Conservation (phyloP, 2,329 filamentous ascomycete genomes). For the Colletotrichum higginsianum region DNA sequence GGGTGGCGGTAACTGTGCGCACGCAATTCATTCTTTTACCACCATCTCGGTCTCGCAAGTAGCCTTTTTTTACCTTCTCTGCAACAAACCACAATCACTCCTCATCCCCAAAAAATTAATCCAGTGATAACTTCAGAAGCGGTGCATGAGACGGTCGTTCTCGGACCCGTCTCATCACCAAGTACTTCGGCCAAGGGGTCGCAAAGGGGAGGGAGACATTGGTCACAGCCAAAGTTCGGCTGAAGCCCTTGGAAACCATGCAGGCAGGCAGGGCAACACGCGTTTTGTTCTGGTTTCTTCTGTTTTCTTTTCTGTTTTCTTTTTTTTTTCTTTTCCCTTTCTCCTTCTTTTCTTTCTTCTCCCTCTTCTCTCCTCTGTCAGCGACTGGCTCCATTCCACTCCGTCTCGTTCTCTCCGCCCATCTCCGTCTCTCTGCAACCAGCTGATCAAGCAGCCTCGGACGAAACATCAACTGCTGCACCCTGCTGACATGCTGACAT, state of each 20-base stretch:
- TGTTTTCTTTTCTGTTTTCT: neutral
- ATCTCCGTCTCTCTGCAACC: neutral
- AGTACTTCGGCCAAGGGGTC: conserved; percentile 3
- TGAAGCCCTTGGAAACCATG: neutral
- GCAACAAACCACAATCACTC: no score
- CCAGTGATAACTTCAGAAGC: neutral
- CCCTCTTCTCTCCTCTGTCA: neutral
- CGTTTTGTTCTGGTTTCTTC: neutral
- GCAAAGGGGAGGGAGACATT: neutral
- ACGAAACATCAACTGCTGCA: conserved; percentile 26
- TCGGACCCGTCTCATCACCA: conserved; percentile 29
- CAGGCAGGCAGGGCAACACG: neutral
- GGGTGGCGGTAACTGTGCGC: no score
- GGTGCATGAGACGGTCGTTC: conserved; percentile 15
- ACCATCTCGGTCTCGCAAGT: neutral
- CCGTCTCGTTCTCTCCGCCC: conserved; percentile 2
- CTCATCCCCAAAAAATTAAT: no score
- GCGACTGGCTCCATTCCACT: no score
- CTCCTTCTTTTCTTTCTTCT: neutral
- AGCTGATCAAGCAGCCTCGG: neutral
- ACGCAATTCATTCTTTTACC: neutral
- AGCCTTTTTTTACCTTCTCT: neutral
- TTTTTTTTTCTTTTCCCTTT: neutral
- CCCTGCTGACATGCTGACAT: neutral
- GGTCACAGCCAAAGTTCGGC: neutral